Evolutionary conservation across 805 yeast species (phyloP), one percentile per base, ranked within the genome.

Genomic region (Candida qinlingensis): DNA sequence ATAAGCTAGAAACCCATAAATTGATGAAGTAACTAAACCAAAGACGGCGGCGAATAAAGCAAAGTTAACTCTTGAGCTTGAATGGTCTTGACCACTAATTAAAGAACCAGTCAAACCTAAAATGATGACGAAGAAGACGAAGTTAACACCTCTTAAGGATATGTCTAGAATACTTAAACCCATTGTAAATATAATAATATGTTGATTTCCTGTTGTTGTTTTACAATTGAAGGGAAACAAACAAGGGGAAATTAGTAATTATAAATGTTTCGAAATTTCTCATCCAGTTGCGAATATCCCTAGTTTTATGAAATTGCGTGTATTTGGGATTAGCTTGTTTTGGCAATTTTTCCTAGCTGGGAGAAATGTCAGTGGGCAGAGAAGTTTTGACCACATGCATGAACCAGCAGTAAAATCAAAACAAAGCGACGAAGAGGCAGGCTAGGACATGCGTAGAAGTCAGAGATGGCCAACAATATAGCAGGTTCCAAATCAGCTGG

Each of bases 101-200:
- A 92, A 79, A n/a, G 94, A 85, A 58, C 90, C 96, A 56, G 94
- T 80, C 62, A 92, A 76, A 67, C 97, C 99, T 54, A 94, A 80
- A 48, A 83, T 79, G 62, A 91, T 80, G 51, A 82, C 81, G 55
- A 90, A 77, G 70, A 88, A 83, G 60, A 80, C 72, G 62, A 91
- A 85, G 76, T 88, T 86, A 46, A 83, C 58, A 40, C 69, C 72
- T 75, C 99, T 87, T 61, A 90, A 77, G 55, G 82, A 68, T 58
- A 83, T 72, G 71, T 90, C 96, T 60, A 85, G 83, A 61, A 81
- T 78, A 79, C 26, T 35, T 30, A 25, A 27, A 27, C 45, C 50
- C 50, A 47, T 47, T 47, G 43, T 45, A 13, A 39, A 13, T 38
- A 19, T 38, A n/a, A 26, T 38, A 27, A 10, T 33, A 29, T 25